phyloP scores from a whole-genome alignment of 306 rosid genomes.

The Heteromeles arbutifolia region DNA sequence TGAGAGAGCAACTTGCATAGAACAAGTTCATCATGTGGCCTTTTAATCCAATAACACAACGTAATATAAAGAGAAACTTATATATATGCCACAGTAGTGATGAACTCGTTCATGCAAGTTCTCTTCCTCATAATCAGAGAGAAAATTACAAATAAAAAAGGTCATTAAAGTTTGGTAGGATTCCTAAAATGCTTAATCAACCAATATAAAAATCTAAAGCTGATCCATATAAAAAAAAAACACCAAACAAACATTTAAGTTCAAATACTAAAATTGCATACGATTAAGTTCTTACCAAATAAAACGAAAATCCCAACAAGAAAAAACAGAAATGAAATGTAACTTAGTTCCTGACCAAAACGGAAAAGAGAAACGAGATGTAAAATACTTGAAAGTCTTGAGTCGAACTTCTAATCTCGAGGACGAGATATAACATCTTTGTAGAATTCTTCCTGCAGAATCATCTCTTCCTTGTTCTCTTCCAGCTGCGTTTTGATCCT shows the following conservation, averaged over 20 bases:
- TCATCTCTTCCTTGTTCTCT: constrained; percentile 23
- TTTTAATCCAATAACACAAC: too few species aligned
- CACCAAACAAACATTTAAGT: neutral
- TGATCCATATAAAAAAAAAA: too few species aligned
- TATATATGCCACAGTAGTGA: too few species aligned
- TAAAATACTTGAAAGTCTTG: neutral
- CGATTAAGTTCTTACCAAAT: neutral
- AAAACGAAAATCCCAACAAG: neutral
- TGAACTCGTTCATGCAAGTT: too few species aligned
- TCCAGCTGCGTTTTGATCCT: constrained; percentile 31
- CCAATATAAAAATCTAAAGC: neutral
- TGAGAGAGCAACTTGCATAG: too few species aligned
- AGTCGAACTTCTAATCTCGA: neutral
- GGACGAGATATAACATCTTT: neutral
- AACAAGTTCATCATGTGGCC: rapidly evolving
- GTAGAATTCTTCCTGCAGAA: constrained; percentile 5
- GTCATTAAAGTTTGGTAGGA: too few species aligned
- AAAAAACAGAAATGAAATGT: neutral
- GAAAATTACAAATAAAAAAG: too few species aligned
- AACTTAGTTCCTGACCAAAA: neutral
- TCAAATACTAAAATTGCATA: neutral
- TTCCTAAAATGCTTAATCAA: neutral
- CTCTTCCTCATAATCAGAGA: too few species aligned
- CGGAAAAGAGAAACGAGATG: neutral
- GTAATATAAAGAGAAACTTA: too few species aligned